phyloP scores from a whole-genome alignment of 2,329 filamentous ascomycete genomes.

The Penicillium oxalicum region DNA sequence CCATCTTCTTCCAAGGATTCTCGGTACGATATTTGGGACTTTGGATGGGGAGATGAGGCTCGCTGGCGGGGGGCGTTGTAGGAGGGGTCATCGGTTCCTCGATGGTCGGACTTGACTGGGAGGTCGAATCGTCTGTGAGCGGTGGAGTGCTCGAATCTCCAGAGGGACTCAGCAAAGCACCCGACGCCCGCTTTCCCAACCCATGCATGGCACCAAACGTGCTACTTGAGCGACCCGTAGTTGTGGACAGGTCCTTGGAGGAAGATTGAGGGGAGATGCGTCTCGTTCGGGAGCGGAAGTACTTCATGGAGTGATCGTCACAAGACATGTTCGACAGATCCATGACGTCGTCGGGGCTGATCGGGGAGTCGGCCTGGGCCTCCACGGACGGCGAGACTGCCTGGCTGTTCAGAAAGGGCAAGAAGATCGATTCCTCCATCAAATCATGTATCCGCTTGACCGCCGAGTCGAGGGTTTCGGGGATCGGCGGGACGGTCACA shows the following conservation, averaged over 20 bases:
- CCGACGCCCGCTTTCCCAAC: conserved; percentile 33
- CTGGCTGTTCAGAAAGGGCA: conserved; percentile 77
- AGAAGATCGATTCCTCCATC: conserved; percentile 93
- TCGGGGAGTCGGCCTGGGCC: conserved; percentile 41
- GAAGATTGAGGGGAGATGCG: conserved; percentile 31
- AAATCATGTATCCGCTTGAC: conserved; percentile 86
- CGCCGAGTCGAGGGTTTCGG: conserved; percentile 71
- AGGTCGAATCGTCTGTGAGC: conserved; percentile 43
- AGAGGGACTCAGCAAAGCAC: conserved; percentile 32
- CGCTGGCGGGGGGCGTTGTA: conserved; percentile 46
- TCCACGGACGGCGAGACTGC: conserved; percentile 45
- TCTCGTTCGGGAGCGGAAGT: conserved; percentile 22
- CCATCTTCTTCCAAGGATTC: conserved; percentile 50
- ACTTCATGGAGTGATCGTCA: conserved; percentile 28
- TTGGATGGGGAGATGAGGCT: conserved; percentile 28
- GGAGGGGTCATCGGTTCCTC: conserved; percentile 48
- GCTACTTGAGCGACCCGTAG: conserved; percentile 26
- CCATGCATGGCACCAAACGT: conserved; percentile 28
- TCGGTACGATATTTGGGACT: conserved; percentile 41
- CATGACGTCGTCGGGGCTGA: conserved; percentile 33
- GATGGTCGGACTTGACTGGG: conserved; percentile 36
- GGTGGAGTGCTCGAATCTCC: conserved; percentile 34
- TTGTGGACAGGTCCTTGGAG: conserved; percentile 25
- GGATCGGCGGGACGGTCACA: conserved; percentile 59
- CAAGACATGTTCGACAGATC: conserved; percentile 25